Evolutionary conservation across 768 basidiomycete genomes (phyloP).

Genomic region (Mycena galericulata): DNA sequence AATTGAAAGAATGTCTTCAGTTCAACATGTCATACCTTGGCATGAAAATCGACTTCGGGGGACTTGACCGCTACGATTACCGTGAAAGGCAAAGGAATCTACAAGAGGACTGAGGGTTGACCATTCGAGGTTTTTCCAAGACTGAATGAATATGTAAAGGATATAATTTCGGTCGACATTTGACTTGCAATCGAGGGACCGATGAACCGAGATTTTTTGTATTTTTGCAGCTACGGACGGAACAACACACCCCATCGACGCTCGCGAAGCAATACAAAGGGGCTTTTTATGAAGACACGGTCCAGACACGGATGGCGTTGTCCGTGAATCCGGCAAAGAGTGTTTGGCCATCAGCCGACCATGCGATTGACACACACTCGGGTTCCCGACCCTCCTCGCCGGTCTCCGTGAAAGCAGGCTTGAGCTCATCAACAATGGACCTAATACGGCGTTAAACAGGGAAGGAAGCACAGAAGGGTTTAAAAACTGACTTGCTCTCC

Average conservation of each 20-base stretch:
- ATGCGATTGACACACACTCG: slow-evolving; percentile 96
- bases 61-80: slow-evolving; percentile 79
- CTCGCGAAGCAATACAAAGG: slow-evolving; percentile 30
- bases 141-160: no score
- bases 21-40: slow-evolving; percentile 69
- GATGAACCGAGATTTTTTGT: slow-evolving; percentile 37
- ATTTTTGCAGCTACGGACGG: slow-evolving; percentile 35
- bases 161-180: no score
- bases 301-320: slow-evolving; percentile 93
- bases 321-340: slow-evolving; percentile 98
- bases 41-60: slow-evolving; percentile 82
- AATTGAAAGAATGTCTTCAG: no score
- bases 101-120: slow-evolving; percentile 55
- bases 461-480: background rate
- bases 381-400: slow-evolving; percentile 79
- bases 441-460: slow-evolving; percentile 51
- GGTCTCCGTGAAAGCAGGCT: slow-evolving; percentile 90
- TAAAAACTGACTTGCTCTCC: slow-evolving; percentile 90
- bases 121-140: no score
- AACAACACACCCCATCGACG: slow-evolving; percentile 26
- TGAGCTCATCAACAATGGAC: slow-evolving; percentile 98
- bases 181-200: slow-evolving; percentile 32
- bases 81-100: slow-evolving; percentile 73
- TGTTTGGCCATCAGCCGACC: slow-evolving; percentile 98
- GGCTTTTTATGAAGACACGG: slow-evolving; percentile 73